Percentiles rank a stretch among this genome's conserved stretches.
Conservation (phyloP, 805 yeast species). For the Wickerhamomyces queroliae region DNA sequence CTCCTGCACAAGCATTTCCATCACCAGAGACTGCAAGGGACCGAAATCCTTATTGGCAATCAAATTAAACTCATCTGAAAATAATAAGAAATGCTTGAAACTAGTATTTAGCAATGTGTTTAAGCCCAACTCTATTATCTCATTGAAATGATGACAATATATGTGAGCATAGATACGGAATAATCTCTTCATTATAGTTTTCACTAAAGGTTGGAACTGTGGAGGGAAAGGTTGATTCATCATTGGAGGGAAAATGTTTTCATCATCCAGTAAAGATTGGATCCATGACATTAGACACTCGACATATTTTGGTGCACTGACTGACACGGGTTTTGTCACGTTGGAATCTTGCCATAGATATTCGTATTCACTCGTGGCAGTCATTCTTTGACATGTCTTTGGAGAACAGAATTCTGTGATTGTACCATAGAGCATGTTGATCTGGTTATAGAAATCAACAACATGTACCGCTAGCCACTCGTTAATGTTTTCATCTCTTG, state of each 20-base stretch:
- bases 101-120: conserved; percentile 93
- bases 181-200: conserved; percentile 83
- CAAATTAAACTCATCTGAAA: conserved; percentile 77
- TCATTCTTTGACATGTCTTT: conserved; percentile 91
- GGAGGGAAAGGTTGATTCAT: conserved; percentile 89
- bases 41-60: conserved; percentile 82
- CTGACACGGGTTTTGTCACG: conserved; percentile 67
- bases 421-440: conserved; percentile 93
- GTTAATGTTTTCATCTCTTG: conserved; percentile 83
- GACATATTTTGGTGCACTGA: conserved; percentile 93
- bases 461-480: conserved; percentile 98
- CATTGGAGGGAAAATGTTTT: conserved; percentile 82
- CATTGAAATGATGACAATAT: conserved; percentile 96
- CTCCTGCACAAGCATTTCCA: conserved; percentile 26
- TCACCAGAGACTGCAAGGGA: conserved; percentile 80
- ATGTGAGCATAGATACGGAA: conserved; percentile 96
- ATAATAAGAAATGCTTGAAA: conserved; percentile 87
- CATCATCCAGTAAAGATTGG: conserved; percentile 88
- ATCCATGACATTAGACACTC: conserved; percentile 94
- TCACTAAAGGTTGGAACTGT: conserved; percentile 71
- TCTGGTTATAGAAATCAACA: conserved; percentile 95
- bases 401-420: conserved; percentile 97
- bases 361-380: conserved; percentile 95
- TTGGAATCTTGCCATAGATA: conserved; percentile 91
- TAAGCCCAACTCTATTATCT: conserved; percentile 84